phyloP scores from a whole-genome alignment of 495 filamentous ascomycete species.

The Aspergillus cristatus region DNA sequence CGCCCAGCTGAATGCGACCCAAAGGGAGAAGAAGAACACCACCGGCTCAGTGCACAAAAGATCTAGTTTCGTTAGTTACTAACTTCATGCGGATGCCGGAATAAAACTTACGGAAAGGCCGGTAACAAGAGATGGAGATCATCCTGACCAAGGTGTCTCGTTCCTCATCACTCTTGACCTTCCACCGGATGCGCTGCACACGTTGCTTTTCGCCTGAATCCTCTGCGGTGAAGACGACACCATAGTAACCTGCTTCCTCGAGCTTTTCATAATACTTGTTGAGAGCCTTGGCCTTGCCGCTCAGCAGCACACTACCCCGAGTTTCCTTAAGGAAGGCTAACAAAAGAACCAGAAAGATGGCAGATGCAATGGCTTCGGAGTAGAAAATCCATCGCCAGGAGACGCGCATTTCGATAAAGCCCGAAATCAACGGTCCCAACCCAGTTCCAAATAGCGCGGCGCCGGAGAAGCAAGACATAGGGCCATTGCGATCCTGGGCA shows the following conservation, averaged over 20 bases:
- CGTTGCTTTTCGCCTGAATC: constrained; percentile 14
- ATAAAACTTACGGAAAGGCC: constrained; percentile 48
- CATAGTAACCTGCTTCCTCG: constrained; percentile 49
- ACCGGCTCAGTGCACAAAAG: constrained; percentile 72
- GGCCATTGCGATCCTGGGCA: constrained; percentile 58
- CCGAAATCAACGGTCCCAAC: constrained; percentile 55
- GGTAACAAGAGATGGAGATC: constrained; percentile 53
- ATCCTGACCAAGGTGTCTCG: constrained; percentile 51
- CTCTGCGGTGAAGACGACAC: constrained; percentile 33
- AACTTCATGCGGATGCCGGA: neutral
- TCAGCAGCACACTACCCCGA: constrained; percentile 61
- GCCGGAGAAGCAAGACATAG: constrained; percentile 69
- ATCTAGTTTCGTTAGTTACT: constrained; percentile 16
- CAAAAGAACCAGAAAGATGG: constrained; percentile 44
- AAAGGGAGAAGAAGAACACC: constrained; percentile 76
- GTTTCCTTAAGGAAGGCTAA: constrained; percentile 61
- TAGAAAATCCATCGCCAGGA: constrained; percentile 77
- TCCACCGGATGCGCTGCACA: constrained; percentile 57
- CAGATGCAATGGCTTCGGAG: constrained; percentile 57
- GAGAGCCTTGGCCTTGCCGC: constrained; percentile 53
- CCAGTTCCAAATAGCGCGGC: constrained; percentile 63
- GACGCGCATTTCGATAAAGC: constrained; percentile 51
- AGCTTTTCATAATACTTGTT: constrained; percentile 64
- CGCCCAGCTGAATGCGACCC: constrained; percentile 72
- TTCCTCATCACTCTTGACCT: constrained; percentile 65